A percentile compares a stretch with the other conserved stretches of the same genome.
phyloP scores from a whole-genome alignment of 1,139 yeast species.

The Geotrichum aggregatum region DNA sequence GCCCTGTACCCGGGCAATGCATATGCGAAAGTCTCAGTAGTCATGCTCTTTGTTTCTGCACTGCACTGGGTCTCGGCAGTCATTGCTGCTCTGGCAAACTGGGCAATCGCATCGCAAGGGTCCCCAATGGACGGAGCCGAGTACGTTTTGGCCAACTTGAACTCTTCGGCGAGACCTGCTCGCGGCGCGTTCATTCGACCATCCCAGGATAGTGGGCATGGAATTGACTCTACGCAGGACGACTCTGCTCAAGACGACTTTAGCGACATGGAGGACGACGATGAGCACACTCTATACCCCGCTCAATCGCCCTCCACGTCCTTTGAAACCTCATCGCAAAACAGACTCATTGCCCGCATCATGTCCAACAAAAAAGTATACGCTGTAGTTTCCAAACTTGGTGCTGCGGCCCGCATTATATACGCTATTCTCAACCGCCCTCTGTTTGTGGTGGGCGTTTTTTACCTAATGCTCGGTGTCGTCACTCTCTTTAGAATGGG shows the following conservation, averaged over 20 bases:
- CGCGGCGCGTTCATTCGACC: slow-evolving; percentile 21
- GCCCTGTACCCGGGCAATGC: slow-evolving; percentile 70
- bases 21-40: slow-evolving; percentile 61
- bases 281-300: neutral
- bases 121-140: slow-evolving; percentile 40
- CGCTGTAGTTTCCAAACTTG: slow-evolving; percentile 39
- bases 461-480: slow-evolving; percentile 67
- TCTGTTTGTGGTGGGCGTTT: slow-evolving; percentile 55
- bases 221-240: slow-evolving; percentile 20
- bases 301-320: neutral
- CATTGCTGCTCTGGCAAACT: slow-evolving; percentile 42
- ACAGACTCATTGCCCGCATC: slow-evolving; percentile 28
- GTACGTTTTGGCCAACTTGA: slow-evolving; percentile 30
- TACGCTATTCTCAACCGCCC: slow-evolving; percentile 62
- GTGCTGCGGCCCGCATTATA: slow-evolving; percentile 39
- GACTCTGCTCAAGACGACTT: slow-evolving; percentile 20
- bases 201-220: slow-evolving; percentile 33
- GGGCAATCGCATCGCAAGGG: slow-evolving; percentile 36
- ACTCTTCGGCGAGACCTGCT: slow-evolving; percentile 10
- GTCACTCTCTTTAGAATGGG: slow-evolving; percentile 73
- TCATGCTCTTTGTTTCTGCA: slow-evolving; percentile 51
- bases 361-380: slow-evolving; percentile 36
- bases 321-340: slow-evolving; percentile 19
- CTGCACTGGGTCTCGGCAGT: slow-evolving; percentile 55
- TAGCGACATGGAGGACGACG: slow-evolving; percentile 10